Evolutionary conservation across 139 green algal species (phyloP), one percentile per base, ranked within the genome.

Genomic region (Nannochloris sp.): DNA sequence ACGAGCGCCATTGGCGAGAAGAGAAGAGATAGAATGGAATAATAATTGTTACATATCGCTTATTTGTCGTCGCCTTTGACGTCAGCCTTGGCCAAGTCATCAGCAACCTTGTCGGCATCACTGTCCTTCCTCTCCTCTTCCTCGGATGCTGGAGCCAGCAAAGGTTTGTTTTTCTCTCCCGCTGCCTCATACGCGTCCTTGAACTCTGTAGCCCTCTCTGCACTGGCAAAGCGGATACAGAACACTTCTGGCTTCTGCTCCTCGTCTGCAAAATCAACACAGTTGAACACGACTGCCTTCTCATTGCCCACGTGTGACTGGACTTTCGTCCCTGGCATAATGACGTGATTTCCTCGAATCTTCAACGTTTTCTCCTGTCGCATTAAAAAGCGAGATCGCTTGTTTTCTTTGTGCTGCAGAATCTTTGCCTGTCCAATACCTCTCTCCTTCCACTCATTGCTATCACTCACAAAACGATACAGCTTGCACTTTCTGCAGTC

Each of bases 331-430:
- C 79, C 78, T 2, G 92, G 92, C 83, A 96, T 88, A 45, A 98
- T 87, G 61, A 96, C 82, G 69, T 95, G 87, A 82, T 99, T 99
- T 14, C 85, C 87, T 16, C 94, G 82, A 55, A 99, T 94, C 82
- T 99, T 99, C 2, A 97, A 76, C n/a, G 90, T 97, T 82, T 97
- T 96, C 53, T 97, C 90, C 68, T 95, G 84, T 8, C 94, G 80
- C 88, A 98, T 97, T 6, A 99, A 74, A 57, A 99, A 75, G 16
- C 94, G 82, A 31, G 93, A 86, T 65, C 91, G 91, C 65, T 90
- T 69, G 64, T 82, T 94, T 53, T 87, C 82, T 73, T 96, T 96
- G 82, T 97, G 82, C 80, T 96, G 67, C 66, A 99, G 77, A 50
- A 99, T 73, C 73, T 91, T 94, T 8, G 82, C 70, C 43, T 84